These are phyloP conservation scores for Striga hermonthica DNA, from an alignment of 305 asterid species.

Conservation along the genomic window DNA sequence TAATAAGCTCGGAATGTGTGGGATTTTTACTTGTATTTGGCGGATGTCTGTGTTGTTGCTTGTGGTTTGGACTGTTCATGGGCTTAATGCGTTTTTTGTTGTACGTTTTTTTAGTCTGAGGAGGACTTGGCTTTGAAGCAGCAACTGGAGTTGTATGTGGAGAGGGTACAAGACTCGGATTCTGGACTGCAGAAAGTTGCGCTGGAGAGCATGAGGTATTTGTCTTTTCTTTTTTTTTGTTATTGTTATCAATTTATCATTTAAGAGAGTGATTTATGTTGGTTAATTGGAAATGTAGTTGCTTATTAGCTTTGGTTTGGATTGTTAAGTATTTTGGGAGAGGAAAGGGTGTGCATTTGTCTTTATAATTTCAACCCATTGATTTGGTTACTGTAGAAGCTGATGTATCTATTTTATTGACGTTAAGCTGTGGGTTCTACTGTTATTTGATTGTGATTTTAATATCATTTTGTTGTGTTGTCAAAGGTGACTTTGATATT, in stretches of 20 bases:
- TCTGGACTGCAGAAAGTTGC: conserved; percentile 86
- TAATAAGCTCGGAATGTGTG: conserved; percentile 8
- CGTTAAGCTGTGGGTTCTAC: too few species aligned
- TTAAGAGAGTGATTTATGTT: conserved; percentile 21
- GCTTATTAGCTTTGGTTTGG: conserved; percentile 8
- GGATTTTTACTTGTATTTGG: conserved; percentile 6
- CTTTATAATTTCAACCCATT: background rate
- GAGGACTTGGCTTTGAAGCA: conserved; percentile 94
- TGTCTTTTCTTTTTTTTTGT: background rate
- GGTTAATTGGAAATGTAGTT: background rate
- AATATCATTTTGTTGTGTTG: too few species aligned
- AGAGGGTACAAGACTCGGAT: conserved; percentile 84
- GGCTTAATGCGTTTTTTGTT: conserved; percentile 27
- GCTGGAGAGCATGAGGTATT: conserved; percentile 90
- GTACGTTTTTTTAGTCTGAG: conserved; percentile 61
- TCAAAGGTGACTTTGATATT: too few species aligned
- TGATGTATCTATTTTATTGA: background rate
- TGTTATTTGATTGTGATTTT: too few species aligned
- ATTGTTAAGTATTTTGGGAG: background rate
- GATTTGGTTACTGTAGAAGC: background rate
- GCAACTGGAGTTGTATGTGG: conserved; percentile 89
- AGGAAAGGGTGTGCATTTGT: background rate
- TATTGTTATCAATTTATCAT: too few species aligned
- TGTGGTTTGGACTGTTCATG: conserved; percentile 22
- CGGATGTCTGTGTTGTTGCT: background rate